Evolutionary conservation across 2,329 filamentous ascomycete genomes (phyloP), one percentile per base, ranked within the genome.

Genomic region (Fusarium praegraminearum): DNA sequence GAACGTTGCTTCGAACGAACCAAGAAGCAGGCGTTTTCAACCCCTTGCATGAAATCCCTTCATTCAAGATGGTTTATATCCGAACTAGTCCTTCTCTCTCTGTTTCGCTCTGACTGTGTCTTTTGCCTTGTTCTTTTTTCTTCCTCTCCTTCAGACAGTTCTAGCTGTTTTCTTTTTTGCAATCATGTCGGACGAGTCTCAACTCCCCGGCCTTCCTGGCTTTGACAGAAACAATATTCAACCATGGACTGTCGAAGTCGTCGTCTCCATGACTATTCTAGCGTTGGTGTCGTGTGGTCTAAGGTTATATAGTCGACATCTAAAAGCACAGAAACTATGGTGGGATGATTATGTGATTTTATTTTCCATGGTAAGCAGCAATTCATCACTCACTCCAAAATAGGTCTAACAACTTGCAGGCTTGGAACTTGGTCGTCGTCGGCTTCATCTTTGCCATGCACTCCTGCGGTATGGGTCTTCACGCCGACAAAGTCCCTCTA

Each of bases 301-400:
- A 16, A 78, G 83, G 4, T 51, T 85, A 7, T 56, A 80, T 30
- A 81, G 81, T 57, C 81, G 83, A 13, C 77, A 78, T 50, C 72
- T 83, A 45, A 82, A 82, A 46, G 79, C 74, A 4, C 82, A 83
- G 57, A 72, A 74, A 61, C 70, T 85, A 7, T 85, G 83, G 83
- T 84, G 83, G 83, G 83, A 85, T 75, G 83, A 85, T 70, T 85
- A 79, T 71, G 77, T 83, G 73, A 83, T 85, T 57, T 59, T 85
- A 0, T 84, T 81, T 52, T 84, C 83, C 1, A 82, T 83, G 83
- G 83, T 85, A 55, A 62, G 66, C 8, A 32, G 15, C 18, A 22
- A 7, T 8, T 7, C 11, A 5, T 18, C 4, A 13, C 30, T 22
- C 2, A 10, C 11, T 15, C 20, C 20, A 3, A 22, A 22, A 22